These are phyloP conservation scores for Talaromyces trachyspermus DNA, from an alignment of 495 filamentous ascomycete genomes.

Conservation along the genomic window DNA sequence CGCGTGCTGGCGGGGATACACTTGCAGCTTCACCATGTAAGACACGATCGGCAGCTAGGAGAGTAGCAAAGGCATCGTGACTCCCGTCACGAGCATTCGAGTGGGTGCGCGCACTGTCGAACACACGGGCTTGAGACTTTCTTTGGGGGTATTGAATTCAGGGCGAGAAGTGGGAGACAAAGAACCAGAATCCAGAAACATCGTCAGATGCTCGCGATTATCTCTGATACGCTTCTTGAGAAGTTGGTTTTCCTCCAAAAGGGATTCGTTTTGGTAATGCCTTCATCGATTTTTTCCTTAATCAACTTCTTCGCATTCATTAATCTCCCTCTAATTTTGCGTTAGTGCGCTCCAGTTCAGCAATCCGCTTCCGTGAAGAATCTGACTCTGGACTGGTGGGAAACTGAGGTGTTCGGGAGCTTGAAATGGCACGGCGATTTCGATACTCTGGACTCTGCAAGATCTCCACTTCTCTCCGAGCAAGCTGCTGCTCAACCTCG, in stretches of 20 bases:
- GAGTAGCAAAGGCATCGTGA: conserved; percentile 60
- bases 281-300: conserved; percentile 69
- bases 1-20: conserved; percentile 45
- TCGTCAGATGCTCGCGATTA: conserved; percentile 75
- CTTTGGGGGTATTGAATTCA: conserved; percentile 39
- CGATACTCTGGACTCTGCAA: conserved; percentile 53
- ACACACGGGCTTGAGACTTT: conserved; percentile 40
- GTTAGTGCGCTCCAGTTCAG: conserved; percentile 59
- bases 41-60: conserved; percentile 67
- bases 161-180: conserved; percentile 33
- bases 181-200: conserved; percentile 51
- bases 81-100: conserved; percentile 32
- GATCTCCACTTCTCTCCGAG: conserved; percentile 82
- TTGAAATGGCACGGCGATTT: conserved; percentile 24
- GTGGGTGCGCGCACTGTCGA: conserved; percentile 30
- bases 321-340: conserved; percentile 54
- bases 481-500: conserved; percentile 88
- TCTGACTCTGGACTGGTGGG: conserved; percentile 36
- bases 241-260: conserved; percentile 64
- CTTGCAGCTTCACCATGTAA: conserved; percentile 66
- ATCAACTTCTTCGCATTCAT: conserved; percentile 70
- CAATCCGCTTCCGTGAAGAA: conserved; percentile 40
- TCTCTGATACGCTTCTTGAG: conserved; percentile 77
- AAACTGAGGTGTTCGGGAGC: conserved; percentile 26
- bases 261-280: conserved; percentile 37